phyloP scores from a whole-genome alignment of 2,329 filamentous ascomycete genomes.

The Aspergillus fischeri region DNA sequence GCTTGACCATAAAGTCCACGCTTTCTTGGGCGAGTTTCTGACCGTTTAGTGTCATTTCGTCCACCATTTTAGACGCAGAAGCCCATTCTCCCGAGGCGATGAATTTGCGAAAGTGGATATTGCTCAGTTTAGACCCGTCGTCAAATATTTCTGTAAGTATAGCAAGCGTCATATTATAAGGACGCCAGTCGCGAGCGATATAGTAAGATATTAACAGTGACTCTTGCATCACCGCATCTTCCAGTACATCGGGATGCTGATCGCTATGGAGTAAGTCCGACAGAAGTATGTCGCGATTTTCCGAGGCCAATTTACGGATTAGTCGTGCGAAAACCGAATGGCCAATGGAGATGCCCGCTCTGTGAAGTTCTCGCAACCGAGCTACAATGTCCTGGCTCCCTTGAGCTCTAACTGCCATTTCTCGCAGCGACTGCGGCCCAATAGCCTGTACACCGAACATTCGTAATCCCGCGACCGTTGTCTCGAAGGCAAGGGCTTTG shows the following conservation, averaged over 20 bases:
- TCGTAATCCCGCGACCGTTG: conserved; percentile 65
- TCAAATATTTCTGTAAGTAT: conserved; percentile 44
- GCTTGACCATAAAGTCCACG: conserved; percentile 40
- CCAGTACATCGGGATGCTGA: conserved; percentile 61
- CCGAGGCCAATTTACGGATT: conserved; percentile 59
- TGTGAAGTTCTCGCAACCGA: conserved; percentile 59
- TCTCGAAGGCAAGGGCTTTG: conserved; percentile 66
- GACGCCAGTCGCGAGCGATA: conserved; percentile 46
- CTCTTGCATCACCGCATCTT: conserved; percentile 53
- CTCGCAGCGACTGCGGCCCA: conserved; percentile 71
- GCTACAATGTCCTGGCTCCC: conserved; percentile 53
- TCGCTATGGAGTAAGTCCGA: conserved; percentile 54
- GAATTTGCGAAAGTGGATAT: conserved; percentile 39
- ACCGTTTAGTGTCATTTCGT: conserved; percentile 48
- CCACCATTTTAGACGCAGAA: conserved; percentile 32
- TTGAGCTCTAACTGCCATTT: conserved; percentile 65
- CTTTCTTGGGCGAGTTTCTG: conserved; percentile 43
- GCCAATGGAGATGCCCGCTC: conserved; percentile 60
- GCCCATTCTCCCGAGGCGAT: conserved; percentile 30
- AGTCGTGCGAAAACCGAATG: conserved; percentile 62
- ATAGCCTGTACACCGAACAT: conserved; percentile 68
- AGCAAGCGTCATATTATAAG: conserved; percentile 54
- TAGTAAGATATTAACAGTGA: conserved; percentile 52
- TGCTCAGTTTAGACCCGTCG: conserved; percentile 27
- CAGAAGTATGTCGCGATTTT: conserved; percentile 52